Conservation (phyloP, 1,139 yeast genomes). For the Geotrichum candidum region DNA sequence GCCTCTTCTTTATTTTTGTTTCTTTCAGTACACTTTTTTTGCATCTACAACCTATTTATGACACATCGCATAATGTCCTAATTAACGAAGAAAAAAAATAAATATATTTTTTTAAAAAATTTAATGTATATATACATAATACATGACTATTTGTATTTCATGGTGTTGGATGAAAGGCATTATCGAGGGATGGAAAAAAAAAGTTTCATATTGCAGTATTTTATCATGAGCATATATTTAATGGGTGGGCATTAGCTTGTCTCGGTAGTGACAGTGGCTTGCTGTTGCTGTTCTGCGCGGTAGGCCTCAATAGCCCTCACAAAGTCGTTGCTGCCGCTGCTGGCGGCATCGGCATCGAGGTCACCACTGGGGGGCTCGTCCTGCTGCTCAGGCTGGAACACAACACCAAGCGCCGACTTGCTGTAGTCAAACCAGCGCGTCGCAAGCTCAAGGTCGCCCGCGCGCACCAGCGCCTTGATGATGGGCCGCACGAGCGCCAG, state of each 20-base stretch:
- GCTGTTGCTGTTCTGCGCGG: not conserved
- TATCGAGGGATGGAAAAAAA: no score
- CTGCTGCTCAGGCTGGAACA: not conserved
- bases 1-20: not conserved
- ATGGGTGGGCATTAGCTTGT: not conserved
- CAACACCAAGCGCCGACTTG: not conserved
- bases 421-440: not conserved
- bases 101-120: no score
- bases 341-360: no score
- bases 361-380: no score
- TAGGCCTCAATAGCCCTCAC: not conserved
- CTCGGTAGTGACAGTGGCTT: not conserved
- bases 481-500: not conserved
- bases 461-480: not conserved
- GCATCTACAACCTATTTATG: not conserved
- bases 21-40: not conserved
- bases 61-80: not conserved
- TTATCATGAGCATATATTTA: not conserved
- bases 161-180: not conserved
- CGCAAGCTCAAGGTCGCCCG: not conserved
- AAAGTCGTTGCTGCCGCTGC: not conserved
- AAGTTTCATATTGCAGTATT: not conserved
- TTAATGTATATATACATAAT: not conserved
- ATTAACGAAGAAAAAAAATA: not conserved
- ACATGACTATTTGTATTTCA: not conserved